These are phyloP conservation scores for Epichloe glyceriae DNA, from an alignment of 2,329 filamentous ascomycete genomes.

Conservation along the genomic window DNA sequence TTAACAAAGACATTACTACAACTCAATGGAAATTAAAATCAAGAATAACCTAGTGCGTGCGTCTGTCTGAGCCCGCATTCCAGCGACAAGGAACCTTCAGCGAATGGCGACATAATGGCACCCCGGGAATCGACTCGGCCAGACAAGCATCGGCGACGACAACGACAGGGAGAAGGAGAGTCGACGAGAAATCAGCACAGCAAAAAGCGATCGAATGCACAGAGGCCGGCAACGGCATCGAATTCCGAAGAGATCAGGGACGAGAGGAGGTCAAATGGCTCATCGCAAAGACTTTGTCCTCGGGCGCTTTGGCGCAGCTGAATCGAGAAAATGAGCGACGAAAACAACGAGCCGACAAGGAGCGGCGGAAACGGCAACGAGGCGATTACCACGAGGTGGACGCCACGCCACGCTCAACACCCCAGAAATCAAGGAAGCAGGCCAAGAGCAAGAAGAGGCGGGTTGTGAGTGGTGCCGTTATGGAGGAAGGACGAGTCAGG, in stretches of 20 bases:
- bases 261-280: conserved; percentile 12
- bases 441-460: conserved; percentile 38
- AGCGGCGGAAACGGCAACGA: conserved; percentile 13
- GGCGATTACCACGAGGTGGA: conserved; percentile 5
- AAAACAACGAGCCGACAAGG: conserved; percentile 30
- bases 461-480: conserved; percentile 55
- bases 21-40: neutral
- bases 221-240: conserved; percentile 17
- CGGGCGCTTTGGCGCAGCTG: conserved; percentile 51
- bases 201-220: conserved; percentile 21
- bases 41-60: neutral
- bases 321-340: conserved; percentile 44
- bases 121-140: conserved; percentile 7
- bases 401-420: neutral
- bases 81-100: neutral
- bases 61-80: conserved; percentile 8
- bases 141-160: conserved; percentile 13
- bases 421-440: conserved; percentile 19
- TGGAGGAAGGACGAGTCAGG: conserved; percentile 50
- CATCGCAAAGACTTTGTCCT: conserved; percentile 22
- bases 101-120: conserved; percentile 3
- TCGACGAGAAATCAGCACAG: conserved; percentile 22
- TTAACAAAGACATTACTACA: neutral
- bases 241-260: conserved; percentile 20
- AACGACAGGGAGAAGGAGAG: conserved; percentile 15